Conservation (phyloP, 306 rosid species). For the Vigna hirtella region DNA sequence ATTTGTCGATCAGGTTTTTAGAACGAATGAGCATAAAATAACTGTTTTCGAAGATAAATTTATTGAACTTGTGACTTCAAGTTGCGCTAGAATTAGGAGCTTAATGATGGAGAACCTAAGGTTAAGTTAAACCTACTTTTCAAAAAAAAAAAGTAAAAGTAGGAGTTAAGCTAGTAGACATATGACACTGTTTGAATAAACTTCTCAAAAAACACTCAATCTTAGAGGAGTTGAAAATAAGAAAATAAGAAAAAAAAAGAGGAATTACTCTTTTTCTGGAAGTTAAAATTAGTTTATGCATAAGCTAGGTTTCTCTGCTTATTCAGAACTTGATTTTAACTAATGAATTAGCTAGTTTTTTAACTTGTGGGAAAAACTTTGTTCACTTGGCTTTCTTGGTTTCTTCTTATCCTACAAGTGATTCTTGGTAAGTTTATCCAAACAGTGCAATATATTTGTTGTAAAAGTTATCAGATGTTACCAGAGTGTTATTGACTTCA, state of each 20-base stretch:
- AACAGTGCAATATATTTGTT: neutral
- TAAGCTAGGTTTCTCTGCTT: neutral
- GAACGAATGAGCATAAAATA: constrained; percentile 1
- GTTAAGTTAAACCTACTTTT: neutral
- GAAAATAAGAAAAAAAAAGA: neutral
- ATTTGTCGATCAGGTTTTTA: neutral
- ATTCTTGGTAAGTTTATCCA: neutral
- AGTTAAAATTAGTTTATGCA: neutral
- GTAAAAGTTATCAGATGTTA: constrained; percentile 21
- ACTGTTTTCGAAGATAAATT: constrained; percentile 24
- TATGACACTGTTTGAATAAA: neutral
- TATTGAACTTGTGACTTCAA: constrained; percentile 6
- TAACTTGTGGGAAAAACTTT: neutral
- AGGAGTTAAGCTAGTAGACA: constrained; percentile 12
- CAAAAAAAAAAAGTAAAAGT: neutral
- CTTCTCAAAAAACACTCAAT: neutral
- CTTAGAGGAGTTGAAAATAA: neutral
- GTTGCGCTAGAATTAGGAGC: constrained; percentile 31
- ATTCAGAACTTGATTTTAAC: neutral
- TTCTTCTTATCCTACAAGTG: neutral
- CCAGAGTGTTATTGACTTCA: constrained; percentile 31
- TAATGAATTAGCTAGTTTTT: neutral
- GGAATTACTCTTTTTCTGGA: neutral
- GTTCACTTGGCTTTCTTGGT: neutral
- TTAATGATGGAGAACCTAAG: constrained; percentile 22